A percentile compares a stretch with the other conserved stretches of the same genome.
These are phyloP conservation scores for Talaromyces trachyspermus DNA, from an alignment of 495 filamentous ascomycete species.

Conservation along the genomic window DNA sequence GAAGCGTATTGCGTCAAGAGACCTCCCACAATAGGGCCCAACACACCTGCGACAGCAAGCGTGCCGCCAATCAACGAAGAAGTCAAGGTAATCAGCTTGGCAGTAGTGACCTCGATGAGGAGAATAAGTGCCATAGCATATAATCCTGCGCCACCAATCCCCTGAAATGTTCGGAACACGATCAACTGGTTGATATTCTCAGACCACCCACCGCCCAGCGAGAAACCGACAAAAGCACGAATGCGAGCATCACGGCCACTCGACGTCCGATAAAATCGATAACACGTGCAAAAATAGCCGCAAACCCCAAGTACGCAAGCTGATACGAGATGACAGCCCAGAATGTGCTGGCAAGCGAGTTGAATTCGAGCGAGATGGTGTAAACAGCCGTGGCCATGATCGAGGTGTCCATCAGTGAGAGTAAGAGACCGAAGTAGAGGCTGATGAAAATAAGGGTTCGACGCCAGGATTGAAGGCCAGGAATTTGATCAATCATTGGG, in stretches of 20 bases:
- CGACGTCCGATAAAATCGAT: slow-evolving; percentile 44
- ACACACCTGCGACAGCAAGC: slow-evolving; percentile 21
- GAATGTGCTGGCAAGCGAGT: slow-evolving; percentile 11
- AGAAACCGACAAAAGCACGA: slow-evolving; percentile 46
- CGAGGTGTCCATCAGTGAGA: slow-evolving; percentile 20
- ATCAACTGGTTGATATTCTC: slow-evolving; percentile 26
- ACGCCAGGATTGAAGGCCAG: neutral
- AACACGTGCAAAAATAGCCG: slow-evolving; percentile 37
- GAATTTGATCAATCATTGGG: neutral
- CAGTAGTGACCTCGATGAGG: slow-evolving; percentile 38
- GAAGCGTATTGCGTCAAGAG: slow-evolving; percentile 24
- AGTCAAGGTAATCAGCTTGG: slow-evolving; percentile 31
- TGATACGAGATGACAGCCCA: slow-evolving; percentile 21
- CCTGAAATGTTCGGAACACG: slow-evolving; percentile 32
- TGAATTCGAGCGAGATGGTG: slow-evolving; percentile 16
- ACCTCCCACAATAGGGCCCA: slow-evolving; percentile 37
- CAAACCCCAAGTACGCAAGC: slow-evolving; percentile 15
- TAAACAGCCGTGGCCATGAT: slow-evolving; percentile 22
- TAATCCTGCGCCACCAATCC: slow-evolving; percentile 34
- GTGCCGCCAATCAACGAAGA: slow-evolving; percentile 22
- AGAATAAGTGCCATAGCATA: slow-evolving; percentile 48
- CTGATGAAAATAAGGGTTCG: slow-evolving; percentile 4
- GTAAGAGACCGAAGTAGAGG: slow-evolving; percentile 16
- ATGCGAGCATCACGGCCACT: slow-evolving; percentile 35
- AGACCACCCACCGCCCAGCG: slow-evolving; percentile 42